Evolutionary conservation across 192 early-diverging fungal species (phyloP), one percentile per base, ranked within the genome.

Genomic region (Mortierella alpina): DNA sequence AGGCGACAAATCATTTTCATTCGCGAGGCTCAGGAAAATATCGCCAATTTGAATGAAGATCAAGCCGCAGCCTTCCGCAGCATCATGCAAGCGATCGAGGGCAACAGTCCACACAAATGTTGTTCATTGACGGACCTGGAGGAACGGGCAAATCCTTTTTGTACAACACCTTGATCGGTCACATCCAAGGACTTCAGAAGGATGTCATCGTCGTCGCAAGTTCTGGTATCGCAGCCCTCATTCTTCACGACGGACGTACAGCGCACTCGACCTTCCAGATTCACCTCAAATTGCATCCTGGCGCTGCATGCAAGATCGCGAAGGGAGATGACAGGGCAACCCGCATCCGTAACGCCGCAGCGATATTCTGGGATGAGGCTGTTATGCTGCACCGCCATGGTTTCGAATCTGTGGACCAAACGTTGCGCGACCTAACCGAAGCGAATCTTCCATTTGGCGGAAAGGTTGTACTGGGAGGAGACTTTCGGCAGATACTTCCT

Each of bases 321-420:
- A 14, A 14, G 1, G 12, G 11, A 17, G 68, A 66, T 18, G 49
- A 62, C 5, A 6, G 54, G 0, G 72, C 64, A 0, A 5, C 44
- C 0, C 49, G n/a, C 52, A 46, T 72, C 68, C 11, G 2, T 2
- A 13, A 57, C 9, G 45, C 75, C 31, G 47, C 45, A 2, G 22
- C 68, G 8, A 78, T 85, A 41, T 39, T 85, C 45, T 85, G 80
- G 84, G 84, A 82, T 61, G 72, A 85, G 76, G 59, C 65, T 44
- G 69, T 72, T 13, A 82, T 82, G 72, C 42, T 50, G 6, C 62
- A 69, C 51, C 52, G 46, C 0, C 54, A 72, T 66, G 20, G 46
- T 5, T 77, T 75, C 66, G 70, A 84, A 23, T 53, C 65, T 18
- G 72, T 84, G 22, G 60, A 72, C 23, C 47, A 54, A 20, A 61